Evolutionary conservation across 495 filamentous ascomycete genomes (phyloP).

Genomic region (Penicillium riverlandense): DNA sequence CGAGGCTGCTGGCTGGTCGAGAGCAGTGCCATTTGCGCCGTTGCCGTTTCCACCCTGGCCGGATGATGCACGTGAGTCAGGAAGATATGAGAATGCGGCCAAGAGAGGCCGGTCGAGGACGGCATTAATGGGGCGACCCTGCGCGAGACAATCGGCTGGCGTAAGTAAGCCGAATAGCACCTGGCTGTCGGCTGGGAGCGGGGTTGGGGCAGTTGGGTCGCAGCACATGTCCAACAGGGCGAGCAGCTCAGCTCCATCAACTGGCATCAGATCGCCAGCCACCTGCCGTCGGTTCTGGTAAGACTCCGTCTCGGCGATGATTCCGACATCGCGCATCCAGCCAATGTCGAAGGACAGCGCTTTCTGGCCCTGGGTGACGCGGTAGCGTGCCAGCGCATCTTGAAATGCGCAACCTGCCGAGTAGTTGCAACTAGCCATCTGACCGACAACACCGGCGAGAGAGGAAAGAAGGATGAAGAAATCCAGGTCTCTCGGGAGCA

Average conservation of each 20-base stretch:
- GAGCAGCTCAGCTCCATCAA: conserved; percentile 17
- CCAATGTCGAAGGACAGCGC: conserved; percentile 27
- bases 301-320: conserved; percentile 15
- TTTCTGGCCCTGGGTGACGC: conserved; percentile 15
- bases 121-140: not conserved
- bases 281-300: conserved; percentile 1
- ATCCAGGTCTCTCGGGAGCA: conserved; percentile 25
- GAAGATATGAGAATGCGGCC: not conserved
- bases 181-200: not conserved
- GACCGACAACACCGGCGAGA: conserved; percentile 19
- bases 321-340: conserved; percentile 21
- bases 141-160: not conserved
- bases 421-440: conserved; percentile 26
- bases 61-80: not conserved
- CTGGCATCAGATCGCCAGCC: conserved; percentile 4
- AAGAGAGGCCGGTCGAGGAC: conserved; percentile 1
- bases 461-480: conserved; percentile 40
- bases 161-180: conserved; percentile 1
- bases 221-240: conserved; percentile 26
- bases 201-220: conserved; percentile 9
- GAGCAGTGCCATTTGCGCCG: not conserved
- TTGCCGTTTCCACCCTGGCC: too few relatives aligned
- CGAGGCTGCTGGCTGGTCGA: not conserved
- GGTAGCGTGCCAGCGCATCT: conserved; percentile 23
- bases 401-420: conserved; percentile 18